Evolutionary conservation across 768 basidiomycete species (phyloP).

Genomic region (Mrakia blollopis): DNA sequence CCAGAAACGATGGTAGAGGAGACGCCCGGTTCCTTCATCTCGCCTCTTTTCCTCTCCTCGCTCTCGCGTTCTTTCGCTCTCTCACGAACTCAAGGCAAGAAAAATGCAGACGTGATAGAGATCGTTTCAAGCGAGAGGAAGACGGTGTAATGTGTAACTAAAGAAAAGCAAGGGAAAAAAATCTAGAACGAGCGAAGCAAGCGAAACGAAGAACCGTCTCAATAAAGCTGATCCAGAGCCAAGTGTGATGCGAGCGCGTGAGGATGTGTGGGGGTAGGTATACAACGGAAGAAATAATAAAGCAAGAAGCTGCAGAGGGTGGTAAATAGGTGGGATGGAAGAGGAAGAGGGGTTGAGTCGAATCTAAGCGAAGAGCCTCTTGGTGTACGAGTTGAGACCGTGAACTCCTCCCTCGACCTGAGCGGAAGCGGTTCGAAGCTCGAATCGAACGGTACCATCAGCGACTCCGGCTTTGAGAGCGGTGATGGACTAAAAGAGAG

Average conservation of each 20-base stretch:
- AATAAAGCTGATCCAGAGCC: background rate
- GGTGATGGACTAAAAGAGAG: slow-evolving; percentile 46
- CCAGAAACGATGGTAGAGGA: too few relatives aligned
- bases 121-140: background rate
- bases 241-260: background rate
- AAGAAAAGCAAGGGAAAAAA: background rate
- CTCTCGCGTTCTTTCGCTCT: background rate
- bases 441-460: slow-evolving; percentile 71
- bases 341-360: background rate
- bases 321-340: background rate
- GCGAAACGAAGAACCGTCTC: background rate
- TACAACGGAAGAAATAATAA: background rate
- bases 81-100: background rate
- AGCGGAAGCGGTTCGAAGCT: slow-evolving; percentile 87
- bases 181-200: background rate
- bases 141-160: background rate
- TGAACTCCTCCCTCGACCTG: slow-evolving; percentile 95
- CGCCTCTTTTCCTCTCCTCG: background rate
- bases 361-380: background rate
- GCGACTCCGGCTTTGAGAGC: slow-evolving; percentile 64
- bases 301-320: background rate
- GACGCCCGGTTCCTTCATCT: too few relatives aligned
- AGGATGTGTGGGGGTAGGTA: background rate
- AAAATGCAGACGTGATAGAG: background rate
- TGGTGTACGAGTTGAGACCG: slow-evolving; percentile 74